Percentiles rank a stretch among this genome's conserved stretches.
These are phyloP conservation scores for Akanthomyces dipterigenus DNA, from an alignment of 2,329 filamentous ascomycete genomes.

Conservation along the genomic window DNA sequence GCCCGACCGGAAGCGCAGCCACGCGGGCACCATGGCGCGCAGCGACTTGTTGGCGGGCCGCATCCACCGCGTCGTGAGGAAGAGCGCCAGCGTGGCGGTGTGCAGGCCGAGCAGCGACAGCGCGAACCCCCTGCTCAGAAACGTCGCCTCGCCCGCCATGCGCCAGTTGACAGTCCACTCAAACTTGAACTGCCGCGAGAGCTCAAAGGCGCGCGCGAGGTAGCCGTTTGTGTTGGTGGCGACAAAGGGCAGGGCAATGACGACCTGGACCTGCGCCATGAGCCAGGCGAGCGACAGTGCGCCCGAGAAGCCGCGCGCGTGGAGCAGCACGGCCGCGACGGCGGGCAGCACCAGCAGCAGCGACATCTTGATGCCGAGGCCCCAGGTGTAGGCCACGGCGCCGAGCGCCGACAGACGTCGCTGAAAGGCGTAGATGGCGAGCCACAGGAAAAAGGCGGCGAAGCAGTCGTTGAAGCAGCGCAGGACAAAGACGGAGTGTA, in stretches of 20 bases:
- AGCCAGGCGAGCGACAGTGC: slow-evolving; percentile 63
- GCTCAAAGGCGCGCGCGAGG: slow-evolving; percentile 76
- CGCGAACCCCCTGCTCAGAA: slow-evolving; percentile 65
- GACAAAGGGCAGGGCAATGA: slow-evolving; percentile 62
- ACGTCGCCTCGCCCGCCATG: slow-evolving; percentile 78
- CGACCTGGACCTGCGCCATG: slow-evolving; percentile 72
- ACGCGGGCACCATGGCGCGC: slow-evolving; percentile 41
- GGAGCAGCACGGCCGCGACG: slow-evolving; percentile 67
- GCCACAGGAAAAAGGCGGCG: slow-evolving; percentile 75
- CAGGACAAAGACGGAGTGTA: slow-evolving; percentile 90
- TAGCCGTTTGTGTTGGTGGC: slow-evolving; percentile 62
- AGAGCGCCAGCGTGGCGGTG: slow-evolving; percentile 55
- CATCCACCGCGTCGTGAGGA: slow-evolving; percentile 64
- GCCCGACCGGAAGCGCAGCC: slow-evolving; percentile 37
- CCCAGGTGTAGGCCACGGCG: slow-evolving; percentile 65
- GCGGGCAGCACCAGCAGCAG: slow-evolving; percentile 77
- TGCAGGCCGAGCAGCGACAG: slow-evolving; percentile 60
- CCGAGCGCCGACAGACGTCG: slow-evolving; percentile 66
- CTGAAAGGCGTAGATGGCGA: slow-evolving; percentile 74
- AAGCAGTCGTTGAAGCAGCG: slow-evolving; percentile 96
- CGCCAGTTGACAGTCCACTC: slow-evolving; percentile 99
- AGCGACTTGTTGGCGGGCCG: slow-evolving; percentile 57
- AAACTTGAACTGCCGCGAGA: slow-evolving; percentile 86
- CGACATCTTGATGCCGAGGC: slow-evolving; percentile 93
- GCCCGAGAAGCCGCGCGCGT: slow-evolving; percentile 60